Conservation (phyloP, 2,329 filamentous ascomycete genomes). For the Calonectria naviculata region DNA sequence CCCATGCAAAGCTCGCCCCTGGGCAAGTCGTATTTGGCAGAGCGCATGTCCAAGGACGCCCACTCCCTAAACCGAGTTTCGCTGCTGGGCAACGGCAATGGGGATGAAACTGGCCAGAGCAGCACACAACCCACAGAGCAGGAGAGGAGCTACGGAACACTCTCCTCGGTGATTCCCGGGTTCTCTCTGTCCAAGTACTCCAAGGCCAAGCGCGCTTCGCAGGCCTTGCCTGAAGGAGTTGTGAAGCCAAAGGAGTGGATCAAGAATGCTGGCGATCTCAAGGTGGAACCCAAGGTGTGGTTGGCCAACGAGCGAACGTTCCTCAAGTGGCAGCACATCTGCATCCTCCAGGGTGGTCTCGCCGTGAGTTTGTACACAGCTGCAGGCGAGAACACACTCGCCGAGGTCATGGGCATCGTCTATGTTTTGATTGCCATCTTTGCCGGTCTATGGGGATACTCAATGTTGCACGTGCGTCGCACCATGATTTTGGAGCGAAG, state of each 20-base stretch:
- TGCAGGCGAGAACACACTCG: constrained; percentile 82
- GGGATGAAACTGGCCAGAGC: constrained; percentile 44
- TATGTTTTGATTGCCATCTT: constrained; percentile 88
- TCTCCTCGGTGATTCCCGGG: constrained; percentile 81
- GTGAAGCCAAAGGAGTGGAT: constrained; percentile 87
- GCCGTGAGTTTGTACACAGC: constrained; percentile 90
- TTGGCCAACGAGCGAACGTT: constrained; percentile 98
- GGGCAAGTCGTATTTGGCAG: constrained; percentile 72
- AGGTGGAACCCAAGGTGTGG: constrained; percentile 98
- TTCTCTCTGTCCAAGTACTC: constrained; percentile 87
- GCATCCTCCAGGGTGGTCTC: constrained; percentile 84
- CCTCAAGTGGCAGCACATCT: constrained; percentile 98
- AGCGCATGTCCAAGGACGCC: constrained; percentile 59
- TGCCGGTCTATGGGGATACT: constrained; percentile 88
- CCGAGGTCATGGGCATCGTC: constrained; percentile 81
- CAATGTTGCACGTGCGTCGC: constrained; percentile 80
- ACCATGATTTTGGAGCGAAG: constrained; percentile 86
- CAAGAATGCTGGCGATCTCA: constrained; percentile 92
- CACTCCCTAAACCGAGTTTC: constrained; percentile 43
- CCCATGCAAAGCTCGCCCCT: constrained; percentile 74
- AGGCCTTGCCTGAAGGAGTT: constrained; percentile 84
- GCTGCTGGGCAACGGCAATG: constrained; percentile 42
- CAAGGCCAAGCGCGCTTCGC: constrained; percentile 60
- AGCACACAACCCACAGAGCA: constrained; percentile 50
- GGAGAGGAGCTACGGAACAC: constrained; percentile 59